Conservation (phyloP, 495 filamentous ascomycete genomes). For the Podospora pseudopauciseta region DNA sequence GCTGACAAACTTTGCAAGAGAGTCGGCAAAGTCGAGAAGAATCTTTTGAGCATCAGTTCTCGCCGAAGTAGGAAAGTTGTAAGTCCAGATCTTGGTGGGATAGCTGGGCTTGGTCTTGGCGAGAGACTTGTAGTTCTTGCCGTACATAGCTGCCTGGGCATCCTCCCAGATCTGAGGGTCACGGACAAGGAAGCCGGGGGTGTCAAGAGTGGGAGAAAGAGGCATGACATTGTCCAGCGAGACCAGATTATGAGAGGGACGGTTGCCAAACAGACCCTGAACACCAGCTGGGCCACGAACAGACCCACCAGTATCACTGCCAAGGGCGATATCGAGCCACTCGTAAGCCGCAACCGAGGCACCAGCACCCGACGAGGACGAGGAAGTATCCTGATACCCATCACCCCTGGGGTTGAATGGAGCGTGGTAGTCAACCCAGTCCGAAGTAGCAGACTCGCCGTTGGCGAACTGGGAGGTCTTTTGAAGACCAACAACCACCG, state of each 20-base stretch:
- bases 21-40: conserved; percentile 37
- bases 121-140: conserved; percentile 41
- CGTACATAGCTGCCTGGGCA: conserved; percentile 46
- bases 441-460: conserved; percentile 50
- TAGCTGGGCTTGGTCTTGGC: conserved; percentile 32
- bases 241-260: conserved; percentile 35
- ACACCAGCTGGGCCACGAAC: conserved; percentile 37
- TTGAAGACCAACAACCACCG: conserved; percentile 57
- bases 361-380: conserved; percentile 47
- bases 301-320: conserved; percentile 42
- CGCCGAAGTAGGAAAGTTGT: conserved; percentile 32
- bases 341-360: conserved; percentile 49
- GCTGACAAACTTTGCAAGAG: conserved; percentile 39
- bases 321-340: conserved; percentile 55
- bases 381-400: conserved; percentile 49
- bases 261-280: conserved; percentile 39
- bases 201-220: conserved; percentile 44
- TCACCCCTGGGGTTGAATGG: conserved; percentile 59
- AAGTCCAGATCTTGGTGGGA: conserved; percentile 43
- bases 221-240: conserved; percentile 44
- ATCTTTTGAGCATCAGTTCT: conserved; percentile 34
- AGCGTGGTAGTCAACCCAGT: conserved; percentile 52
- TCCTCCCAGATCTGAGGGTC: conserved; percentile 46
- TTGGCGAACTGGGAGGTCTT: conserved; percentile 60
- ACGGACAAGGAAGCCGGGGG: conserved; percentile 47